Base-by-base conservation (phyloP, 805 yeast genomes). In the Hanseniaspora occidentalis region DNA sequence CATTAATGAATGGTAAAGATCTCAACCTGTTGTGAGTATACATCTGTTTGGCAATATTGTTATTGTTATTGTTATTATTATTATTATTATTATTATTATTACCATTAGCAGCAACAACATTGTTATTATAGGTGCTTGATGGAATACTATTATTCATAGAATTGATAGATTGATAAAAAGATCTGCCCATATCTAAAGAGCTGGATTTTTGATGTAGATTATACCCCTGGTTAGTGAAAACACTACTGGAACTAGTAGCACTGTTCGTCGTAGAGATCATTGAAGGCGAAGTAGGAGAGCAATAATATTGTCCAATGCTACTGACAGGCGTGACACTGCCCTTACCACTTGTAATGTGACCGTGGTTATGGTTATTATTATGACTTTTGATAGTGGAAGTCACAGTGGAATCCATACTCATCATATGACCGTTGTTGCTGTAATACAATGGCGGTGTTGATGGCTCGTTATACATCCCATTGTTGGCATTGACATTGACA, bases 391-490 rank as follows among this genome's bases (percentile, higher is more conserved):
- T n/a, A n/a, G n/a, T n/a, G n/a, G n/a, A n/a, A n/a, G n/a, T n/a
- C n/a, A n/a, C n/a, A n/a, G n/a, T n/a, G n/a, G n/a, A n/a, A n/a
- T n/a, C n/a, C n/a, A n/a, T n/a, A n/a, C n/a, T n/a, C n/a, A n/a
- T n/a, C n/a, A n/a, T n/a, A n/a, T n/a, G n/a, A n/a, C n/a, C n/a
- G n/a, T n/a, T n/a, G n/a, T n/a, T n/a, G n/a, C n/a, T n/a, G n/a
- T n/a, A n/a, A n/a, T n/a, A 19, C 10, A 33, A 13, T 4, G 75
- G 74, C 2, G 77, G 77, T 3, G 77, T 71, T 31, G 71, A 58
- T 7, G 77, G 77, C 47, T 71, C 77, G 21, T 68, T 61, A 29
- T 71, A 44, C 18, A 75, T 69, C 4, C 33, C 16, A 16, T 29
- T 19, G 56, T 54, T n/a, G n/a, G n/a, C n/a, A n/a, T n/a, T n/a